Evolutionary conservation across 106 monocot genomes (phyloP).

Genomic region (Dendrobium nobile): DNA sequence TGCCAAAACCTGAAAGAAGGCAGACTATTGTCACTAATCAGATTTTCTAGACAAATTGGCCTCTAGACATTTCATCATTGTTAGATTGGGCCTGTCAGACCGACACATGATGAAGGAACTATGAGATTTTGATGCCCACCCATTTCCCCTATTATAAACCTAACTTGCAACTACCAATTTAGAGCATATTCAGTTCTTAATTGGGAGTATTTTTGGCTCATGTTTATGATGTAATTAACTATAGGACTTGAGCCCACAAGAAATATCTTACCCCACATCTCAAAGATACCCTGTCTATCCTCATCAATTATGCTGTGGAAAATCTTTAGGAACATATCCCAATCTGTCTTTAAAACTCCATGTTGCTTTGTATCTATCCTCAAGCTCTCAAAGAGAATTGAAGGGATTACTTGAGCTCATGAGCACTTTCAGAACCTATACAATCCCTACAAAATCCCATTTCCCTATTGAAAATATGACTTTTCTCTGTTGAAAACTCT

Average conservation of each 20-base stretch:
- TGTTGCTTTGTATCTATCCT: neutral
- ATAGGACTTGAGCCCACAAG: too few relatives aligned
- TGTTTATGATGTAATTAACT: too few relatives aligned
- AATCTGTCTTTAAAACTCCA: neutral
- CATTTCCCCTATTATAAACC: neutral
- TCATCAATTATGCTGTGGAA: too few relatives aligned
- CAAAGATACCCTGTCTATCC: too few relatives aligned
- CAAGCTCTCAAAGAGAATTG: neutral
- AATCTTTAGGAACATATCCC: too few relatives aligned
- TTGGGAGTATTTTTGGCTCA: too few relatives aligned
- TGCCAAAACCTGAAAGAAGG: neutral
- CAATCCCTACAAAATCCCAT: too few relatives aligned
- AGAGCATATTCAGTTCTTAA: neutral
- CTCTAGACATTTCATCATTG: neutral
- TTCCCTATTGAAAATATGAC: too few relatives aligned
- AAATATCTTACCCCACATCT: too few relatives aligned
- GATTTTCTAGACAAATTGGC: neutral
- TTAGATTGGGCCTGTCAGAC: neutral
- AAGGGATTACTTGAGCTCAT: neutral
- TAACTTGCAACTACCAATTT: neutral
- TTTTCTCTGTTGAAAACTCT: too few relatives aligned
- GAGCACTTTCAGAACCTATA: too few relatives aligned
- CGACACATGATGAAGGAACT: neutral
- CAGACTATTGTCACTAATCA: neutral
- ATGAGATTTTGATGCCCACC: neutral